phyloP scores from a whole-genome alignment of 805 yeast species.

The Ogataea populi-albae region DNA sequence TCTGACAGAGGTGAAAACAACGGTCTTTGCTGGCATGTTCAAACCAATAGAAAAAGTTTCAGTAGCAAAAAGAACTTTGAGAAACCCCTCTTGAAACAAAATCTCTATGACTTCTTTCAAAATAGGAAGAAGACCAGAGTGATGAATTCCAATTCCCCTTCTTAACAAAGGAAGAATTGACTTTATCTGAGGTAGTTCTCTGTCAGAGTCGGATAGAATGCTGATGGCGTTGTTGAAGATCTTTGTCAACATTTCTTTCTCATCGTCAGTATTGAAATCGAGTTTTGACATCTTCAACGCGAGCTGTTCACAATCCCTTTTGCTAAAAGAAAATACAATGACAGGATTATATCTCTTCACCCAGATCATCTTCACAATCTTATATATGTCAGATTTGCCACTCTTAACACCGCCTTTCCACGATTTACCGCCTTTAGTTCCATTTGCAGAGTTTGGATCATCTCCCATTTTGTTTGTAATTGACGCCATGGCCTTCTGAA shows the following conservation, averaged over 20 bases:
- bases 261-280: constrained; percentile 92
- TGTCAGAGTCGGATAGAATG: constrained; percentile 84
- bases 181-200: constrained; percentile 90
- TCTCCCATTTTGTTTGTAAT: constrained; percentile 81
- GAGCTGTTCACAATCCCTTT: constrained; percentile 91
- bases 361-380: constrained; percentile 98
- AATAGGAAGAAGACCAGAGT: constrained; percentile 90
- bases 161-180: constrained; percentile 83
- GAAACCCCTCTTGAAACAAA: constrained; percentile 91
- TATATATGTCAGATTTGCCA: constrained; percentile 79
- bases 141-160: constrained; percentile 98
- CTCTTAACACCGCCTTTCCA: constrained; percentile 78
- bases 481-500: constrained; percentile 97
- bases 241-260: constrained; percentile 84
- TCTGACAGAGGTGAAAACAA: constrained; percentile 94
- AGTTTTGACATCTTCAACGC: constrained; percentile 95
- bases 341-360: constrained; percentile 95
- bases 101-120: constrained; percentile 94
- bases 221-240: constrained; percentile 89
- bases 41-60: constrained; percentile 98
- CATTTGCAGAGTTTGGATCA: constrained; percentile 63
- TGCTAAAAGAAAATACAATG: constrained; percentile 96
- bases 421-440: constrained; percentile 62
- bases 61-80: constrained; percentile 94
- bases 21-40: constrained; percentile 99